Evolutionary conservation across 305 asterid genomes (phyloP), one percentile per base, ranked within the genome.

Genomic region (Fraxinus baroniana): DNA sequence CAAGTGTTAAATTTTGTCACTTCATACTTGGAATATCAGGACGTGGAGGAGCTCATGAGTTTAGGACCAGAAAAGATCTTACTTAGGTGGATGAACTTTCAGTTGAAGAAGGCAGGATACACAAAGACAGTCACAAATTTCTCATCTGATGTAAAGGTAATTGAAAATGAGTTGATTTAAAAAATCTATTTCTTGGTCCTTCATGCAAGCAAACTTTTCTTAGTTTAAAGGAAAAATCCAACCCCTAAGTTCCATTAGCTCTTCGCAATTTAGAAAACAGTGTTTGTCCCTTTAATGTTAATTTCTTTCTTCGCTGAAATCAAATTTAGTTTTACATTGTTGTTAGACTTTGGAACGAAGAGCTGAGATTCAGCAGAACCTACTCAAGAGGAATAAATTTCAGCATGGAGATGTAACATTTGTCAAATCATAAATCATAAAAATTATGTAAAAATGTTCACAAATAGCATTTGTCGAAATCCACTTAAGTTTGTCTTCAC

Each of bases 31-130:
- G 83, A 26, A 75, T 64, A 77, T 57, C 89, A 94, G 98, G 99
- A 93, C 22, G 94, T 95, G 86, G 99, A 94, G 90, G 99, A 92
- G 90, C 94, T 94, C 83, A 90, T 94, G 93, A 88, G 95, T 74
- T 87, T 94, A 83, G 85, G 94, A 74, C 98, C 99, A n/a, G 98
- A 95, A 79, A 95, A 93, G 87, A 86, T 95, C 82, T 89, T 94
- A 75, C 95, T 94, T 80, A 91, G 92, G 89, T 94, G 99, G 99
- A 94, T 95, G 99, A 94, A 95, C 87, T 95, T 95, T 87, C 98
- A 94, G 89, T 87, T 95, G 87, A 95, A 85, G 86, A 95, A 95
- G 89, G 89, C 92, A 74, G 98, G 96, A 77, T 94, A 93, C 87
- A 55, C 78, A 15, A 95, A 91, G 84, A 89, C 86, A 46, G 94